These are phyloP conservation scores for Leishmania braziliensis DNA, from an alignment of 208 protist species.

Conservation along the genomic window DNA sequence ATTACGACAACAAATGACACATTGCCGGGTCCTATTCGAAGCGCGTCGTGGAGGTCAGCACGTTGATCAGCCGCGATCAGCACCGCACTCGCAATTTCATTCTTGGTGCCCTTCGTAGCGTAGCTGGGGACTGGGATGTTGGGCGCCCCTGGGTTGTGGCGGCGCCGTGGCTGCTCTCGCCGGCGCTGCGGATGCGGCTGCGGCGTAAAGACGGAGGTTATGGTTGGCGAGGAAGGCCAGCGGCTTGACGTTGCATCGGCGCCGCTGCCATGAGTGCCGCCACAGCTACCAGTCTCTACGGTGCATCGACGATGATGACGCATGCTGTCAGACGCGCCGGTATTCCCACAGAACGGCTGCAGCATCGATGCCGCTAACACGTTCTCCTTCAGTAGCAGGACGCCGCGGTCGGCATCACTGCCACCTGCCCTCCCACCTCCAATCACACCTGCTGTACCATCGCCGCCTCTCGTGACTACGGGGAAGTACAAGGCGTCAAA, in stretches of 20 bases:
- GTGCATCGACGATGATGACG: slow-evolving; percentile 8
- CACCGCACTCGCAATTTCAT: slow-evolving; percentile 28
- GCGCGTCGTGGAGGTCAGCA: slow-evolving; percentile 26
- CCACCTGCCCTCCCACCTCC: neutral
- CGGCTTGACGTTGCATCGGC: slow-evolving; percentile 14
- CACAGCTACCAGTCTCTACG: neutral
- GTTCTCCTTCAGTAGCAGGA: slow-evolving; percentile 45
- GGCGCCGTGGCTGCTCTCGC: slow-evolving; percentile 2
- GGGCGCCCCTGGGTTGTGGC: slow-evolving; percentile 14
- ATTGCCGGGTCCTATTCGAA: slow-evolving; percentile 47
- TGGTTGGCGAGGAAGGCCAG: slow-evolving; percentile 14
- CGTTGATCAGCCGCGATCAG: slow-evolving; percentile 20
- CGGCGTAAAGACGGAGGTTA: slow-evolving; percentile 13
- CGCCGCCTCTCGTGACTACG: neutral
- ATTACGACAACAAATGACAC: slow-evolving; percentile 70
- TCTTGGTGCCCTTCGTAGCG: slow-evolving; percentile 19
- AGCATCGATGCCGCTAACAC: slow-evolving; percentile 37
- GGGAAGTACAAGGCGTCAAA: neutral
- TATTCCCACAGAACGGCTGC: slow-evolving; percentile 30
- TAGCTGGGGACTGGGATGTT: slow-evolving; percentile 33
- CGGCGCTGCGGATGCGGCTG: slow-evolving; percentile 4
- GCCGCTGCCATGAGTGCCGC: neutral
- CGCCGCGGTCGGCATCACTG: neutral
- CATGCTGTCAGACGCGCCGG: neutral
- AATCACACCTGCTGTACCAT: neutral